Base-by-base conservation (phyloP, 2,329 filamentous ascomycete species). In the Trichoderma koningii region DNA sequence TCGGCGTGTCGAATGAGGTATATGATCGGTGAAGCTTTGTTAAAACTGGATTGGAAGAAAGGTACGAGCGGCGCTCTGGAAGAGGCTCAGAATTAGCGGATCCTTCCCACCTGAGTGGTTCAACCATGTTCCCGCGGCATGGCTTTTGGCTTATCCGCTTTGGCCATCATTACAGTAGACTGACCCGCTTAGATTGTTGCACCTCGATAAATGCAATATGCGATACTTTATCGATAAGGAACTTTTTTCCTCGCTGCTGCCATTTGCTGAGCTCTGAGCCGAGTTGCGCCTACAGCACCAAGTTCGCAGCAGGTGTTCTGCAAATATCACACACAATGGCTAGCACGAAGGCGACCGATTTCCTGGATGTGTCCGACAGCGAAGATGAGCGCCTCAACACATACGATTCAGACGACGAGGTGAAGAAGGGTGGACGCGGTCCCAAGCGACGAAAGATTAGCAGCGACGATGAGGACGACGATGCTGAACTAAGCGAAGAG, bases 301-400 rank as follows among this genome's bases (percentile, higher is more conserved):
- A 30, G 3, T 50, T 38, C 3, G 12, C 0, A 14, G 34, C 34
- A 38, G 10, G 26, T 10, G 10, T 2, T 4, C 15, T 30, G 15
- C 41, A 59, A 14, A 41, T 56, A 30, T 42, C 26, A 44, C 41
- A 41, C 55, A 53, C 21, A 42, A 92, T 93, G 89, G 77, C 87
- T 1, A 80, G 85, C 47, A 85, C 88, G 72, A 92, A 89, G 73
- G 84, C 85, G 70, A 92, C 92, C 75, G 84, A 90, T 60, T 93
- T 89, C 71, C 83, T 93, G 34, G 86, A 88, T 68, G 80, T 78
- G 2, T 75, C 72, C 3, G 82, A 86, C 19, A 89, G 86, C 72
- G 84, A 87, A 21, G 85, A 87, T 42, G 85, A 87, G 52, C 80
- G 81, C 44, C 78, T 78, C 68, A 77, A 80, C 56, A 86, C 83